Conservation (phyloP, 495 filamentous ascomycete species). For the Aspergillus sparsus region DNA sequence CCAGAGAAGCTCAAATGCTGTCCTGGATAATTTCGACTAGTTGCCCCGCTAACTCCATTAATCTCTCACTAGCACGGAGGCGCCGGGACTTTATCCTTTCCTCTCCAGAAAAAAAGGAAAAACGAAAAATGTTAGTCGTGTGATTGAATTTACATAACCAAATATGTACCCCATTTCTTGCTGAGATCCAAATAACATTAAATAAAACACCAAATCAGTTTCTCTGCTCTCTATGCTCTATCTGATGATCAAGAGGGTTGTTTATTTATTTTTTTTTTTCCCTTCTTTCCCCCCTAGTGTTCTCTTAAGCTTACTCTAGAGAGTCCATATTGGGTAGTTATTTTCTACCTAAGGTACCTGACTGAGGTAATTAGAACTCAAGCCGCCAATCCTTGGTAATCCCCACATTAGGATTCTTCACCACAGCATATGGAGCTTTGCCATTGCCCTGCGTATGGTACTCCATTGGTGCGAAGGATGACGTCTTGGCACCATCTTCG, state of each 20-base stretch:
- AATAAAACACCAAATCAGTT: too few relatives aligned
- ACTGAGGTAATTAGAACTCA: constrained; percentile 50
- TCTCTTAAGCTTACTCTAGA: too few relatives aligned
- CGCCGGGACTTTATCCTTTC: neutral
- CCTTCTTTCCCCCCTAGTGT: too few relatives aligned
- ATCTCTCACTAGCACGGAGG: neutral
- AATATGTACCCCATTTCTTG: too few relatives aligned
- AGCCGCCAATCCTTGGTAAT: constrained; percentile 85
- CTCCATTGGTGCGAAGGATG: constrained; percentile 55
- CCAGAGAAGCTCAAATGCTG: too few relatives aligned
- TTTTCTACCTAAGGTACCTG: constrained; percentile 17
- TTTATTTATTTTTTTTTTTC: neutral
- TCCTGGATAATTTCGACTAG: too few relatives aligned
- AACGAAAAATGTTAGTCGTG: neutral
- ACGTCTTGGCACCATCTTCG: constrained; percentile 64
- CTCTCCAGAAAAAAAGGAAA: neutral
- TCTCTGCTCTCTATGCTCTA: neutral
- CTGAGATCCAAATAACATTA: too few relatives aligned
- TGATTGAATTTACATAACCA: neutral
- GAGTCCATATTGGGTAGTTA: too few relatives aligned
- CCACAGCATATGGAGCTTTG: constrained; percentile 75
- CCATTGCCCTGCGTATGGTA: constrained; percentile 59
- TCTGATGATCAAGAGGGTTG: neutral
- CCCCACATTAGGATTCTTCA: constrained; percentile 73
- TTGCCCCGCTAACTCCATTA: too few relatives aligned